These are phyloP conservation scores for Ceratocystis huliohia DNA, from an alignment of 2,329 filamentous ascomycete species.

Conservation along the genomic window DNA sequence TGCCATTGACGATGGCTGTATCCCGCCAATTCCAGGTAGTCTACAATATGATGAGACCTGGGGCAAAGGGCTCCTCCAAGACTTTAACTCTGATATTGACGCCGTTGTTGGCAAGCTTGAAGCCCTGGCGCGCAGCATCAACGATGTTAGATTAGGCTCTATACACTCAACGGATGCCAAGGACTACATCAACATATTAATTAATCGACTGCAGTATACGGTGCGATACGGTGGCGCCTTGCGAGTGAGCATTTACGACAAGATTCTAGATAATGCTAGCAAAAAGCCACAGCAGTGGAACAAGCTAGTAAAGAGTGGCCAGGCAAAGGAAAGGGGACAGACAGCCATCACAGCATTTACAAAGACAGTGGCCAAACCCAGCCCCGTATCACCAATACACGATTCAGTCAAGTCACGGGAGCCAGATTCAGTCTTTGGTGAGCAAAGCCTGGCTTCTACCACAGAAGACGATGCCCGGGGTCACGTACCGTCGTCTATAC, in stretches of 20 bases:
- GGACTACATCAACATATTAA: slow-evolving; percentile 58
- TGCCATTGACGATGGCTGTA: slow-evolving; percentile 51
- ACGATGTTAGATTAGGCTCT: slow-evolving; percentile 60
- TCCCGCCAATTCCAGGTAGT: not conserved
- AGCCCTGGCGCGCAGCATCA: slow-evolving; percentile 47
- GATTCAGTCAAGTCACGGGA: not conserved
- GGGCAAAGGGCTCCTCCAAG: slow-evolving; percentile 23
- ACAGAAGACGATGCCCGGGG: not conserved
- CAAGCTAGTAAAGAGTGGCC: slow-evolving; percentile 27
- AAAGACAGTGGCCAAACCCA: not conserved
- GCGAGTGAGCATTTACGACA: slow-evolving; percentile 41
- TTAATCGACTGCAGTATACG: slow-evolving; percentile 56
- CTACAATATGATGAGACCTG: slow-evolving; percentile 25
- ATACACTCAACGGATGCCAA: slow-evolving; percentile 66
- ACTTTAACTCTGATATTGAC: slow-evolving; percentile 63
- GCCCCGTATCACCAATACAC: not conserved
- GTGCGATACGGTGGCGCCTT: slow-evolving; percentile 52
- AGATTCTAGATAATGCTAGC: slow-evolving; percentile 21
- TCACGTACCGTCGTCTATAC: not conserved
- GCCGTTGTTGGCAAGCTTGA: slow-evolving; percentile 48
- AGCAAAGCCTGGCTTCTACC: not conserved
- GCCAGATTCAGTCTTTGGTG: not conserved
- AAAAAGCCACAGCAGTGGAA: not conserved
- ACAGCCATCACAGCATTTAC: slow-evolving; percentile 40
- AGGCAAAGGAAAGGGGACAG: slow-evolving; percentile 34